phyloP scores from a whole-genome alignment of 768 basidiomycete genomes.

The Russula ochroleuca region DNA sequence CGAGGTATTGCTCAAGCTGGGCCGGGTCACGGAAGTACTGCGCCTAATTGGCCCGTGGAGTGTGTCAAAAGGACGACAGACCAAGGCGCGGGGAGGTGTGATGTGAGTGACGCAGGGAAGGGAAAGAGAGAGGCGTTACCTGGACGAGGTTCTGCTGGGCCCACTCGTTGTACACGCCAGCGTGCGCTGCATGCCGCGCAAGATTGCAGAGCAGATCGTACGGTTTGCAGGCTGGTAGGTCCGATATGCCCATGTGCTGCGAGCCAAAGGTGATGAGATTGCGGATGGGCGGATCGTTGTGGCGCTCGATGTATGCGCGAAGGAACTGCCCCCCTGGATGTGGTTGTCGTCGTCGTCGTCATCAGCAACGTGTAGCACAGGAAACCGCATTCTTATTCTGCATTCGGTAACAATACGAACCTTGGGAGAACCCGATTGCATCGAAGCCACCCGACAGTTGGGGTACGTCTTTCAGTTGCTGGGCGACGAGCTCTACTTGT shows the following conservation, averaged over 20 bases:
- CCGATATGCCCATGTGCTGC: slow-evolving; percentile 83
- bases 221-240: slow-evolving; percentile 60
- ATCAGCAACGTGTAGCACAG: neutral
- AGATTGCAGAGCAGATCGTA: slow-evolving; percentile 67
- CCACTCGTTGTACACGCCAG: slow-evolving; percentile 69
- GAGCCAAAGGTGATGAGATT: slow-evolving; percentile 87
- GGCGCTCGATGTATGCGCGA: slow-evolving; percentile 75
- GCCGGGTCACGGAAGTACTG: slow-evolving; percentile 81
- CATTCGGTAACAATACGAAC: slow-evolving; percentile 31
- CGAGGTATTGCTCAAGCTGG: slow-evolving; percentile 54
- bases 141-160: slow-evolving; percentile 73
- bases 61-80: neutral
- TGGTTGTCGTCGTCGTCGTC: neutral
- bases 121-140: slow-evolving; percentile 33
- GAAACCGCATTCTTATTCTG: neutral
- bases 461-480: slow-evolving; percentile 58
- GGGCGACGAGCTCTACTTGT: slow-evolving; percentile 60
- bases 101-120: neutral
- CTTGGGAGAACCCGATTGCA: slow-evolving; percentile 87
- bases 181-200: slow-evolving; percentile 55
- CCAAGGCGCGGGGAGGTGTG: too few species aligned
- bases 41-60: slow-evolving; percentile 47
- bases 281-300: slow-evolving; percentile 66
- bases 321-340: slow-evolving; percentile 76
- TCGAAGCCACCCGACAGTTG: slow-evolving; percentile 73